Evolutionary conservation across 1,284 basidiomycete species (phyloP), one percentile per base, ranked within the genome.

Genomic region (Rhizoctonia solani): DNA sequence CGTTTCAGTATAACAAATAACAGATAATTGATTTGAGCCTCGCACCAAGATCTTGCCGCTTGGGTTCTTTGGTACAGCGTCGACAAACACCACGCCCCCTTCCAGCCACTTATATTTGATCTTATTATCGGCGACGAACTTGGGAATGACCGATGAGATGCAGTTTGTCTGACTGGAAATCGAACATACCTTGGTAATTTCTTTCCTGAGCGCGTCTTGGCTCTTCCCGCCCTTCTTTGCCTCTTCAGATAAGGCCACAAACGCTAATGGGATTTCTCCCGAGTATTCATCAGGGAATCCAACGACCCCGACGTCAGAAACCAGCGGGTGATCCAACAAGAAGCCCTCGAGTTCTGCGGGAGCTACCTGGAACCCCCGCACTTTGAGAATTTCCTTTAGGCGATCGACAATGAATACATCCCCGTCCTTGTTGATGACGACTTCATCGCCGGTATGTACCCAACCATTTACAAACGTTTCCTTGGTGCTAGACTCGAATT

Each of bases 201-300:
- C 63, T 14, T 70, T 72, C 74, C 84, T 41, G 83, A 75, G n/a
- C n/a, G 77, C 76, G 2, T 72, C 76, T 13, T 78, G 80, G 0
- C 69, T 54, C 69, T 76, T 72, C 29, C 81, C 76, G 16, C 80
- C 79, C 58, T 76, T 76, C 19, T 75, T 74, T 0, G 83, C 81
- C 3, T 77, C 75, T 1, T 79, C 74, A 16, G 59, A 63, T 8
- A 85, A 80, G 1, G 87, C 85, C n/a, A 92, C 79, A 72, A 85
- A 92, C 0, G 88, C 89, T 50, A 89, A 74, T 0, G 92, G 91
- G 2, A 90, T 66, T 63, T 94, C 92, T 39, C 92, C 92, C 54
- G 84, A 88, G 71, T 86, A 89, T 14, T 92, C 89, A 73, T 94
- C 89, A 0, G 82, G 83, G 1, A 92, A 75, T 1, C 89, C 85